Conservation (phyloP, 1,284 basidiomycete species). For the Ustilago esculenta region DNA sequence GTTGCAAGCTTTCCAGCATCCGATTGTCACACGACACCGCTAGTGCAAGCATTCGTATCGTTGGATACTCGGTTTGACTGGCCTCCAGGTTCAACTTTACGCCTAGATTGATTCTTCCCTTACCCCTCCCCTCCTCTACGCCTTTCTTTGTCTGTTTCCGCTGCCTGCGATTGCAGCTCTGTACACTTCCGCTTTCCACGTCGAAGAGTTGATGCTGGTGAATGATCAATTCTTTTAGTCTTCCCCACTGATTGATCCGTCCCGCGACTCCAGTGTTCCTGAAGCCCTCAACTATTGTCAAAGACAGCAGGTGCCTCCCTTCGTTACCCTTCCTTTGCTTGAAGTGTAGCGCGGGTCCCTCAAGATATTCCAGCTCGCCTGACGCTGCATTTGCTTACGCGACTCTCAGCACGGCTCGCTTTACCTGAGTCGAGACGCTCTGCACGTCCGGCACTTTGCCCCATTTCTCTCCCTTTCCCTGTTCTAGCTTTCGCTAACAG, state of each 20-base stretch:
- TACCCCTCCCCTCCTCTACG: neutral
- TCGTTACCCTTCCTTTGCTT: neutral
- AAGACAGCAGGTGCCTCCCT: slow-evolving; percentile 4
- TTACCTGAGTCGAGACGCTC: slow-evolving; percentile 5
- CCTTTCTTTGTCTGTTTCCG: slow-evolving; percentile 1
- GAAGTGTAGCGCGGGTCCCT: neutral
- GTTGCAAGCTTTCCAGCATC: neutral
- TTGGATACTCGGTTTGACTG: too few species aligned
- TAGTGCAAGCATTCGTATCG: neutral
- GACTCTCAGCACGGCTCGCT: neutral
- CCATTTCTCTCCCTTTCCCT: neutral
- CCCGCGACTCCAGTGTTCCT: slow-evolving; percentile 16
- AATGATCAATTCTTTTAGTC: slow-evolving; percentile 49
- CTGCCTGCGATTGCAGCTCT: slow-evolving; percentile 10
- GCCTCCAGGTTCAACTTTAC: neutral
- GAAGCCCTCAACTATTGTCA: slow-evolving; percentile 2
- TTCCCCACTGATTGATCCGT: slow-evolving; percentile 32
- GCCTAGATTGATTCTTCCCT: neutral
- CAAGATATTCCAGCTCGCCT: slow-evolving; percentile 6
- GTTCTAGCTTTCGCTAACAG: neutral
- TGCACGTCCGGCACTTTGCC: slow-evolving; percentile 1
- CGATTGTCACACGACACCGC: too few species aligned
- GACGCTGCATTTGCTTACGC: slow-evolving; percentile 2
- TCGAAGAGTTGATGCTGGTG: slow-evolving; percentile 45
- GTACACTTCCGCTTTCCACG: slow-evolving; percentile 17